phyloP scores from a whole-genome alignment of 192 early-diverging fungal species.

The Coemansia sp. region DNA sequence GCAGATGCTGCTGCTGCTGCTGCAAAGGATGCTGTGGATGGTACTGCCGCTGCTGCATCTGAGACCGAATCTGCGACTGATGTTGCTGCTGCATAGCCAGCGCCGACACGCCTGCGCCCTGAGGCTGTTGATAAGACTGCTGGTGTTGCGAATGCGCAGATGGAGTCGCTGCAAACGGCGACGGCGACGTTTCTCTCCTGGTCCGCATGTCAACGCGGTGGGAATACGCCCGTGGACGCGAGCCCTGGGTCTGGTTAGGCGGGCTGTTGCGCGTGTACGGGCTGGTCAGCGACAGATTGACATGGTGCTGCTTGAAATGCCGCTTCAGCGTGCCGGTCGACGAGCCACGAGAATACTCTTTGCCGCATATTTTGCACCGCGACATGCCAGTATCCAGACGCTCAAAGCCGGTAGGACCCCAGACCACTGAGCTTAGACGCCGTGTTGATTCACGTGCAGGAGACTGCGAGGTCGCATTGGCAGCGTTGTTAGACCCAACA shows the following conservation, averaged over 20 bases:
- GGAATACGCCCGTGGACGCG: conserved; percentile 51
- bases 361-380: conserved; percentile 51
- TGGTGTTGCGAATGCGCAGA: background rate
- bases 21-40: conserved; percentile 11
- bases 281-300: conserved; percentile 25
- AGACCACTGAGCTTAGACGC: conserved; percentile 55
- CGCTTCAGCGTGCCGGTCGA: conserved; percentile 56
- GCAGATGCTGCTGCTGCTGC: background rate
- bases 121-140: conserved; percentile 4
- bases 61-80: conserved; percentile 7
- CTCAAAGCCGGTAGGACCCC: conserved; percentile 54
- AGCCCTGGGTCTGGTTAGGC: conserved; percentile 17
- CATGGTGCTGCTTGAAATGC: conserved; percentile 53
- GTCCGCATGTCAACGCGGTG: conserved; percentile 41
- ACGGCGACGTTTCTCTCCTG: conserved; percentile 42
- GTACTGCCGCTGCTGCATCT: conserved; percentile 3
- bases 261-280: conserved; percentile 32
- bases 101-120: background rate
- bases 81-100: background rate
- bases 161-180: conserved; percentile 22
- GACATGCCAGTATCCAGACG: conserved; percentile 54
- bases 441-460: conserved; percentile 53
- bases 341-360: conserved; percentile 55
- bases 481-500: background rate
- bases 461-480: conserved; percentile 36